A percentile compares a stretch with the other conserved stretches of the same genome.
These are phyloP conservation scores for Emmonsia crescens DNA, from an alignment of 2,329 filamentous ascomycete species.

Conservation along the genomic window DNA sequence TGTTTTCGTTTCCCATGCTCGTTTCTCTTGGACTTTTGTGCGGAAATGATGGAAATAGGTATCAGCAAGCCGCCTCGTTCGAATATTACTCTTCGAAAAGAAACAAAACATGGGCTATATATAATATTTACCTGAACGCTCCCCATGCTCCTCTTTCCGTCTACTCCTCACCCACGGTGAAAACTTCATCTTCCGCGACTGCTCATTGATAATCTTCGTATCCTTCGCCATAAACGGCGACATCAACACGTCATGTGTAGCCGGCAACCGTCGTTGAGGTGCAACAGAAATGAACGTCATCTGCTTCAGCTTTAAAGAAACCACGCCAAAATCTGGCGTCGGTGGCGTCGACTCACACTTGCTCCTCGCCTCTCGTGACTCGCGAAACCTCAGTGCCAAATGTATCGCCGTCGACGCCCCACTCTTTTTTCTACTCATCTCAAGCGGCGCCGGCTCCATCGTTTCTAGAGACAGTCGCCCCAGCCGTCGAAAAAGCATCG, in stretches of 20 bases:
- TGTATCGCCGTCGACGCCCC: slow-evolving; percentile 3
- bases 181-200: slow-evolving; percentile 6
- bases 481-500: not conserved
- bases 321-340: not conserved
- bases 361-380: not conserved
- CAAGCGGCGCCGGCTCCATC: slow-evolving; percentile 4
- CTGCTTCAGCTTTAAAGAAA: slow-evolving; percentile 3
- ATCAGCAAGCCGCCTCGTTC: not conserved
- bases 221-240: slow-evolving; percentile 3
- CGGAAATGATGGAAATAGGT: not conserved
- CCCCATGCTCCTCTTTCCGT: not conserved
- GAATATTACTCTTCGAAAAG: not conserved
- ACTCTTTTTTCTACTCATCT: slow-evolving; percentile 1
- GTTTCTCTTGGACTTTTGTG: not conserved
- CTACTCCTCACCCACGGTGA: slow-evolving; percentile 4
- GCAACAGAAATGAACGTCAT: slow-evolving; percentile 6
- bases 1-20: slow-evolving; percentile 2
- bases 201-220: not conserved
- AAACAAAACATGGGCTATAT: not conserved
- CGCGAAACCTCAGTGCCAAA: slow-evolving; percentile 1
- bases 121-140: not conserved
- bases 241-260: slow-evolving; percentile 1
- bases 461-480: slow-evolving; percentile 2
- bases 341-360: not conserved
- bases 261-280: slow-evolving; percentile 5